Base-by-base conservation (phyloP, 148 eudicot species). In the Hydrangea macrophylla region DNA sequence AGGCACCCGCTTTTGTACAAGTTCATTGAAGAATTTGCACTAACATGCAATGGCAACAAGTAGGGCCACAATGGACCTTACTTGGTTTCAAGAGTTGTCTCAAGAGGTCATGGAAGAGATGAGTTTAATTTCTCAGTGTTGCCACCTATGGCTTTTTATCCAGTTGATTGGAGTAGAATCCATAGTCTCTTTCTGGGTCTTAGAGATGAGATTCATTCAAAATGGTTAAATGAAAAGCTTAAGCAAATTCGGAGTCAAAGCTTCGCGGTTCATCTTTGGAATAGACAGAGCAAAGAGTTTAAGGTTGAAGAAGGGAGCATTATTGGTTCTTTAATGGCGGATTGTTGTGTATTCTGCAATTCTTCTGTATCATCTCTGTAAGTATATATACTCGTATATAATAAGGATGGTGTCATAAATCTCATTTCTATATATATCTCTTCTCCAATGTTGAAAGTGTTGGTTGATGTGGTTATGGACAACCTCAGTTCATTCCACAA, bases 1-100 rank as follows among this genome's bases (percentile, higher is more conserved):
- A 79, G 78, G 60, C 98, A 92, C 73, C 93, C 93, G 4, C 72
- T 92, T 23, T 53, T 92, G 24, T 60, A 55, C 58, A 81, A 76
- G 68, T 92, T 92, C 35, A 89, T 92, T 28, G 80, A 86, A 58
- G 98, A 87, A 75, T 92, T 89, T 71, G 93, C 90, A 25, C 73
- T 76, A 1, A 86, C 91, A 26, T 92, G 87, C 33, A 71, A 92
- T 75, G 98, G 98, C 9, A 84, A 87, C 39, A 92, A 85, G 78
- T 92, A 93, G 96, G 98, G 98, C 62, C 86, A 87, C 65, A 88
- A 90, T 72, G 98, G 98, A 28, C 96, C 96, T 51, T 89, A 89
- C 63, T 72, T 92, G 65, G 94, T 90, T 8, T 89, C 98, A 2
- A 86, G 98, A 75, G 98, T 92, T 10, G 88, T 87, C 36, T 55